Evolutionary conservation across 2,329 filamentous ascomycete genomes (phyloP).

Genomic region (Hypoxylon sp.): DNA sequence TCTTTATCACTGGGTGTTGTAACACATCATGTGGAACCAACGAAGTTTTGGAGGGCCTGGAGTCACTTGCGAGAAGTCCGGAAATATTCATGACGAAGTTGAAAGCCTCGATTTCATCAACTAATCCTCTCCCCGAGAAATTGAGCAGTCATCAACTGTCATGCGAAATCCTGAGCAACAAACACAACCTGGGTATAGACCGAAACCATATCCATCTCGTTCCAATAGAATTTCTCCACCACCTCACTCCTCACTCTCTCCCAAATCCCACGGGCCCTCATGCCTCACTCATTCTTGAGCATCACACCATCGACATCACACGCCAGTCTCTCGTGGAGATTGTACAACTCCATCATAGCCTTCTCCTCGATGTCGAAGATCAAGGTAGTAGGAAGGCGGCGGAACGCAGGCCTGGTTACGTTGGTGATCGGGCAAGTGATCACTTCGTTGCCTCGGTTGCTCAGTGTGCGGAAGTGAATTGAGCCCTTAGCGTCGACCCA

Average conservation of each 20-base stretch:
- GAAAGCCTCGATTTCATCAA: background rate
- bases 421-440: background rate
- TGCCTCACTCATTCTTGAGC: too few relatives aligned
- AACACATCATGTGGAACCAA: background rate
- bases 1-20: background rate
- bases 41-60: background rate
- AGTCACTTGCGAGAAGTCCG: background rate
- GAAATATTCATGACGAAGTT: background rate
- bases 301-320: too few relatives aligned
- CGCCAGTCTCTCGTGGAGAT: background rate
- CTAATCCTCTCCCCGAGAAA: background rate
- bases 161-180: background rate
- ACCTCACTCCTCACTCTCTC: background rate
- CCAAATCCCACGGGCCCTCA: too few relatives aligned
- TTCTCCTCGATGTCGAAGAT: constrained; percentile 3
- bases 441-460: background rate
- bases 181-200: background rate
- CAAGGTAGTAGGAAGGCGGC: background rate
- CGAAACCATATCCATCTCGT: background rate
- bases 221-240: background rate
- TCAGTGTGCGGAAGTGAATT: background rate
- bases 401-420: too few relatives aligned
- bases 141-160: background rate
- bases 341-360: background rate
- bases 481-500: background rate